Conservation (phyloP, 495 filamentous ascomycete genomes). For the Hyphodiscus hymeniophilus region DNA sequence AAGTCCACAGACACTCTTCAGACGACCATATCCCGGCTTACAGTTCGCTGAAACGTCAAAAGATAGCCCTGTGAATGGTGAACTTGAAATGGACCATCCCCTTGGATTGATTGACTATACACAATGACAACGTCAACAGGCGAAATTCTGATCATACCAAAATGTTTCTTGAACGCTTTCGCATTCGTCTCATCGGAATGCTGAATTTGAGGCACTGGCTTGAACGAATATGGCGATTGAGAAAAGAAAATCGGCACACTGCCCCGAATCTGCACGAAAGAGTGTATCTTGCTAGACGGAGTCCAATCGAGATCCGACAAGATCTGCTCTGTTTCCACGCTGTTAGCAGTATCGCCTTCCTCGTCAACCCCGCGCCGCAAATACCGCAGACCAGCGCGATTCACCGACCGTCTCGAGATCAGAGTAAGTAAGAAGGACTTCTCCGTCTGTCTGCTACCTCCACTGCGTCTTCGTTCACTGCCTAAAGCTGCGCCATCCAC, state of each 20-base stretch:
- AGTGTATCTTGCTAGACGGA: slow-evolving; percentile 55
- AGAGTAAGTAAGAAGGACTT: slow-evolving; percentile 64
- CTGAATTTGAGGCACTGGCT: slow-evolving; percentile 73
- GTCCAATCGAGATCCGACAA: slow-evolving; percentile 60
- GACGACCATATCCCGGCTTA: too few species aligned
- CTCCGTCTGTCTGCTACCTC: slow-evolving; percentile 6
- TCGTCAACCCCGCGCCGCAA: slow-evolving; percentile 88
- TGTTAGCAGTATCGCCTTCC: slow-evolving; percentile 79
- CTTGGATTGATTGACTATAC: too few species aligned
- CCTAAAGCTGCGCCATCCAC: not conserved
- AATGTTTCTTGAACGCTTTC: slow-evolving; percentile 70
- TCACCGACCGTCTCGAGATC: slow-evolving; percentile 75
- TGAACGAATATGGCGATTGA: slow-evolving; percentile 86
- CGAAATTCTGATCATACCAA: slow-evolving; percentile 27
- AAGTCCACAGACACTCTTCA: too few species aligned
- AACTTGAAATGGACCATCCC: too few species aligned
- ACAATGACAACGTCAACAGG: too few species aligned
- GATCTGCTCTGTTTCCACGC: slow-evolving; percentile 89
- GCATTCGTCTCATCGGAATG: slow-evolving; percentile 71
- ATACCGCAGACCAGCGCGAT: slow-evolving; percentile 82
- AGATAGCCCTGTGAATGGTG: too few species aligned
- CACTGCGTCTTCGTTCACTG: not conserved
- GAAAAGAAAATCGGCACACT: slow-evolving; percentile 91
- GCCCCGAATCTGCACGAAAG: slow-evolving; percentile 77
- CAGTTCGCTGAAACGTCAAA: too few species aligned